These are phyloP conservation scores for Adansonia gregorii DNA, from an alignment of 441 rosid genomes.

Conservation along the genomic window DNA sequence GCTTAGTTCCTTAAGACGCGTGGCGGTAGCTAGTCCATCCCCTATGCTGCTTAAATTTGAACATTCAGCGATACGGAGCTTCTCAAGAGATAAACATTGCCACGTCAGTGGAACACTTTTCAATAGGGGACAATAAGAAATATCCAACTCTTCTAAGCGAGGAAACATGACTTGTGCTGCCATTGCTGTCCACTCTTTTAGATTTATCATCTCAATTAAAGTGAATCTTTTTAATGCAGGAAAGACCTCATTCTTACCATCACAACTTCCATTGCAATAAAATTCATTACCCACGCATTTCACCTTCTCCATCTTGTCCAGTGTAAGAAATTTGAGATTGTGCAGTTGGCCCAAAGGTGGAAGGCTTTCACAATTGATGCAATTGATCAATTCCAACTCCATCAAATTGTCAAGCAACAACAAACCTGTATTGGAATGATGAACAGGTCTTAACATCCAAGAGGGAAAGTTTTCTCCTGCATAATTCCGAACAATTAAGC, in stretches of 20 bases:
- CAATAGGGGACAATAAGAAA: background rate
- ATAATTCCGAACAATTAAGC: conserved; percentile 24
- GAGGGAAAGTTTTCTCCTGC: conserved; percentile 32
- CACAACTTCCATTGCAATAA: background rate
- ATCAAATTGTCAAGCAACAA: conserved; percentile 21
- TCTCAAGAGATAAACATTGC: background rate
- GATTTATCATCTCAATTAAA: background rate
- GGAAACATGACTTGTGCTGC: background rate
- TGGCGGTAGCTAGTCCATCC: background rate
- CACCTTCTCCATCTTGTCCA: background rate
- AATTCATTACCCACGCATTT: conserved; percentile 20
- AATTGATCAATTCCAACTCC: conserved; percentile 1
- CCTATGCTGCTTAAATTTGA: background rate
- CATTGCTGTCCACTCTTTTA: conserved; percentile 17
- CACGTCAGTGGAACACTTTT: background rate
- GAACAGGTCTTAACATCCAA: conserved; percentile 22
- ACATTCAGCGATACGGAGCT: background rate
- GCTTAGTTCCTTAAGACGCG: background rate
- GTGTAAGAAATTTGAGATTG: background rate
- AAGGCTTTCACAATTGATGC: conserved; percentile 1
- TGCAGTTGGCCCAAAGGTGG: conserved; percentile 31
- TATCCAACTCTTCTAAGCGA: conserved; percentile 3
- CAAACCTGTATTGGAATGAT: background rate
- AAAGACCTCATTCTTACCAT: background rate
- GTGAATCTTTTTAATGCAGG: conserved; percentile 18